Conservation (phyloP, 2,329 filamentous ascomycete genomes). For the Fusarium nurragi region DNA sequence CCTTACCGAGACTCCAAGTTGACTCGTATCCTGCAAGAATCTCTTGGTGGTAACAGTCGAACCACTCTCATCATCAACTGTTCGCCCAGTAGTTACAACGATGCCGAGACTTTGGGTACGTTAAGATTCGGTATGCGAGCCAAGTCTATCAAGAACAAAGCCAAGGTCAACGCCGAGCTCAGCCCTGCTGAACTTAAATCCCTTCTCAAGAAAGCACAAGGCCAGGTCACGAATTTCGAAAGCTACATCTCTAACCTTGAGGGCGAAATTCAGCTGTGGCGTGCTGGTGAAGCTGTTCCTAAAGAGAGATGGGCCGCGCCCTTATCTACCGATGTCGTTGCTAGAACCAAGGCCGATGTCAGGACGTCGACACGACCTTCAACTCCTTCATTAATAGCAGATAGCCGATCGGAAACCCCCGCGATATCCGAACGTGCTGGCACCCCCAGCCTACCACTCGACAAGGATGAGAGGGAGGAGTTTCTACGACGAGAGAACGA, state of each 20-base stretch:
- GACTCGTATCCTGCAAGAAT: constrained; percentile 96
- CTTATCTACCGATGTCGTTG: constrained; percentile 59
- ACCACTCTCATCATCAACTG: constrained; percentile 99
- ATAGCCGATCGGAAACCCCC: constrained; percentile 71
- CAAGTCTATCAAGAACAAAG: constrained; percentile 99
- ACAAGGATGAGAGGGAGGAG: constrained; percentile 97
- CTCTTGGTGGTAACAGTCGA: constrained; percentile 93
- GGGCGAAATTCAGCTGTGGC: constrained; percentile 86
- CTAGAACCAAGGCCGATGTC: constrained; percentile 54
- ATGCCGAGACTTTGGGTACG: constrained; percentile 91
- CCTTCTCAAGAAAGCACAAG: constrained; percentile 90
- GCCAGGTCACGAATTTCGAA: constrained; percentile 88
- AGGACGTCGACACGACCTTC: constrained; percentile 60
- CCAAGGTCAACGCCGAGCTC: constrained; percentile 98
- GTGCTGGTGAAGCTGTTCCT: constrained; percentile 85
- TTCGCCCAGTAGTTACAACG: constrained; percentile 98
- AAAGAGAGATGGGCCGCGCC: constrained; percentile 87
- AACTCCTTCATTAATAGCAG: constrained; percentile 61
- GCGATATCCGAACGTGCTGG: constrained; percentile 80
- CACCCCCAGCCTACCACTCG: constrained; percentile 86
- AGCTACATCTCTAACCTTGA: constrained; percentile 86
- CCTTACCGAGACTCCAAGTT: constrained; percentile 98
- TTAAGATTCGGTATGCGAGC: constrained; percentile 94
- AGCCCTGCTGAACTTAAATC: constrained; percentile 95
- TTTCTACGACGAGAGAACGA: constrained; percentile 96